Conservation (phyloP, 768 basidiomycete genomes). For the Amanita rimosa region DNA sequence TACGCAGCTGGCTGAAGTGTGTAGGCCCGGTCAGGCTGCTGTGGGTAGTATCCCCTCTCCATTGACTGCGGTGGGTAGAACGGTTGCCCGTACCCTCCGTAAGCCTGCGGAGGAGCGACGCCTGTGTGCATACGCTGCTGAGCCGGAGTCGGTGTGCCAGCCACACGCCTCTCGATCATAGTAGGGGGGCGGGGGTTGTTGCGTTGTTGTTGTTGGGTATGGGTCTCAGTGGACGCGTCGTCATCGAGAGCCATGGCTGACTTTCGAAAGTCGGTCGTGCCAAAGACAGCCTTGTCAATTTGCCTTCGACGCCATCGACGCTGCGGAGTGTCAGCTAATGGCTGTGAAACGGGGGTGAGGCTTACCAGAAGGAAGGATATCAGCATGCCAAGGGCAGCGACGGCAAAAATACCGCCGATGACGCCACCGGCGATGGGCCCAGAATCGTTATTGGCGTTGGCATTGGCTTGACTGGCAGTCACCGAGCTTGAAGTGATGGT, state of each 20-base stretch:
- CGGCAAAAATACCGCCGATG: conserved; percentile 31
- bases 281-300: conserved; percentile 33
- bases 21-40: neutral
- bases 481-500: neutral
- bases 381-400: conserved; percentile 28
- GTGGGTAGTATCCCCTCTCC: conserved; percentile 5
- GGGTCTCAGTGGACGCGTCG: conserved; percentile 33
- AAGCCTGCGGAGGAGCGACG: neutral
- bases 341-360: neutral
- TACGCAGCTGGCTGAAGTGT: neutral
- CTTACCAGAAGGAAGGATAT: conserved; percentile 38
- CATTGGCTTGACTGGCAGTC: neutral
- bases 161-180: conserved; percentile 45
- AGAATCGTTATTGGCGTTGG: conserved; percentile 8
- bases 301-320: conserved; percentile 31
- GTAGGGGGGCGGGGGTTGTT: conserved; percentile 47
- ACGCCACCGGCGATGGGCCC: conserved; percentile 30
- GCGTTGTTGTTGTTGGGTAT: conserved; percentile 21
- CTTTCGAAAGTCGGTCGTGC: conserved; percentile 47
- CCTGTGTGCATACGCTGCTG: conserved; percentile 12
- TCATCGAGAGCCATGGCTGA: conserved; percentile 53
- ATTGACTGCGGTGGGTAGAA: conserved; percentile 1
- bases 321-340: conserved; percentile 14
- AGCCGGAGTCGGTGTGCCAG: conserved; percentile 5
- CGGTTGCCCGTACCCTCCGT: neutral